Percentiles rank a stretch among this genome's conserved stretches.
Evolutionary conservation across 1,139 yeast genomes (phyloP).

Genomic region (Diutina catenulata): DNA sequence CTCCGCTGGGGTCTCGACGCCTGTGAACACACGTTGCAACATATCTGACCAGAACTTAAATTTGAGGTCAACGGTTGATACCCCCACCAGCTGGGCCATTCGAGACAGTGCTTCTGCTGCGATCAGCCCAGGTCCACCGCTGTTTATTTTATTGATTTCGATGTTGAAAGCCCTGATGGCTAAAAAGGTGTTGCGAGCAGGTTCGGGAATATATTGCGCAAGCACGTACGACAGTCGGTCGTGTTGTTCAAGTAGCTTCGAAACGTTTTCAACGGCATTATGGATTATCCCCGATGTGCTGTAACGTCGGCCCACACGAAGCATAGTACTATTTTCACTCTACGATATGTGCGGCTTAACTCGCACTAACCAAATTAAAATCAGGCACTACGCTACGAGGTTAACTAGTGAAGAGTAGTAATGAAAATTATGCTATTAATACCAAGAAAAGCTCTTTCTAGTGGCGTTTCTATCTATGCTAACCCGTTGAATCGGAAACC

Average conservation of each 20-base stretch:
- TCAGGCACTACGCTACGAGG: no score
- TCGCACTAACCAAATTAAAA: no score
- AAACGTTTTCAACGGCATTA: conserved; percentile 34
- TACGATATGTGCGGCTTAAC: no score
- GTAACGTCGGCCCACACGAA: neutral
- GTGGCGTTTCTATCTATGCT: no score
- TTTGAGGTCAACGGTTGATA: conserved; percentile 39
- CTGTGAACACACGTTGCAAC: conserved; percentile 29
- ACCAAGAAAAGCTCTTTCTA: no score
- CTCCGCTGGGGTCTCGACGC: conserved; percentile 38
- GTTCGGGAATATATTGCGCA: conserved; percentile 60
- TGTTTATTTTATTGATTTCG: conserved; percentile 52
- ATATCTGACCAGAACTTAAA: conserved; percentile 54
- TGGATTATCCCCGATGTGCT: conserved; percentile 10
- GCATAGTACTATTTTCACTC: no score
- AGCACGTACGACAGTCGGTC: conserved; percentile 61
- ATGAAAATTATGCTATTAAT: no score
- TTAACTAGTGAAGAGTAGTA: no score
- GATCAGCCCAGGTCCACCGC: conserved; percentile 28
- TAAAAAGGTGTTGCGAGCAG: conserved; percentile 51
- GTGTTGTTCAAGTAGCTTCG: conserved; percentile 25
- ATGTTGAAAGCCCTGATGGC: conserved; percentile 61
- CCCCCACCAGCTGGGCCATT: conserved; percentile 23
- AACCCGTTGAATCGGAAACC: no score
- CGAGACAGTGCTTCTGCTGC: conserved; percentile 21